Percentiles rank a stretch among this genome's conserved stretches.
Evolutionary conservation across 805 yeast species (phyloP).

Genomic region (Naumovozyma baii): DNA sequence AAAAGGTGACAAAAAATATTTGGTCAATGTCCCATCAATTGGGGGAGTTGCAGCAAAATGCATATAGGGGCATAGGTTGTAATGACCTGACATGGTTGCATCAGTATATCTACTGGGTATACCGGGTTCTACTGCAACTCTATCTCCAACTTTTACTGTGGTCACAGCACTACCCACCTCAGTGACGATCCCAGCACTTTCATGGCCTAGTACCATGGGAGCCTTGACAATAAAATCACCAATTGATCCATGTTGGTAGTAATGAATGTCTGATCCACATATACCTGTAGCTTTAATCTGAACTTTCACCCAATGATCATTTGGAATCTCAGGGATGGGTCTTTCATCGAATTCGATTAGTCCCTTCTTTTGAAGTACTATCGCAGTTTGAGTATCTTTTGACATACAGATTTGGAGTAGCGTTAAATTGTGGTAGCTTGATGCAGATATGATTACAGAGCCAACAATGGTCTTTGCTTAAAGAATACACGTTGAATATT

Average conservation of each 20-base stretch:
- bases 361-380: slow-evolving; percentile 56
- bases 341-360: slow-evolving; percentile 58
- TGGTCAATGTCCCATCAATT: slow-evolving; percentile 68
- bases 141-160: slow-evolving; percentile 65
- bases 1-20: slow-evolving; percentile 66
- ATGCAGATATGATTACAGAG: too few species aligned
- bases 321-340: slow-evolving; percentile 52
- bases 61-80: slow-evolving; percentile 81
- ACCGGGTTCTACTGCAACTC: slow-evolving; percentile 87
- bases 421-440: too few species aligned
- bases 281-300: slow-evolving; percentile 77
- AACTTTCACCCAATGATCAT: slow-evolving; percentile 61
- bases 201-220: slow-evolving; percentile 89
- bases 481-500: too few species aligned
- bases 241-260: slow-evolving; percentile 67
- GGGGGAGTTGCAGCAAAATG: slow-evolving; percentile 88
- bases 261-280: slow-evolving; percentile 83
- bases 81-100: slow-evolving; percentile 68
- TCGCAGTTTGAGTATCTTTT: slow-evolving; percentile 25
- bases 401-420: not conserved
- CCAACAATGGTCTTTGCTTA: too few species aligned
- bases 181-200: slow-evolving; percentile 66
- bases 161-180: slow-evolving; percentile 62
- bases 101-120: slow-evolving; percentile 69
- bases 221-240: slow-evolving; percentile 63